phyloP scores from a whole-genome alignment of 2,329 filamentous ascomycete species.

The Fusarium siculi region DNA sequence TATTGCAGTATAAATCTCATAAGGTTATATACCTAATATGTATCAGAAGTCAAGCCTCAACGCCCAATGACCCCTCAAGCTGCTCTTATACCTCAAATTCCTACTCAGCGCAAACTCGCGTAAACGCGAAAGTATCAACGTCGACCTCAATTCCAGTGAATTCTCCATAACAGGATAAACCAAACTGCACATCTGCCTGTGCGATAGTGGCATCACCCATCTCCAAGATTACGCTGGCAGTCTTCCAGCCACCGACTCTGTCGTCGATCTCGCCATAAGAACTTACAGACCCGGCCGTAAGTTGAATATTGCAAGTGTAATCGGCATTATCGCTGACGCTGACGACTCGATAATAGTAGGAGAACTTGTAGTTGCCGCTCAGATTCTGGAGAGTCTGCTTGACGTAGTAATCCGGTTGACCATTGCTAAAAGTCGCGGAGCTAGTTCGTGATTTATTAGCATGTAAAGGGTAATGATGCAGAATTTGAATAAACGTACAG shows the following conservation, averaged over 20 bases:
- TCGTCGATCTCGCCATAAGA: fast-evolving
- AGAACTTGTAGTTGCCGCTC: not conserved
- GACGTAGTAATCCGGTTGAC: not conserved
- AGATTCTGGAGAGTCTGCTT: not conserved
- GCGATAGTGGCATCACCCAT: not conserved
- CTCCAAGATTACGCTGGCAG: not conserved
- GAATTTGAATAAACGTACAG: fast-evolving
- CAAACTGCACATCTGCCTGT: not conserved
- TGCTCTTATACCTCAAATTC: fast-evolving
- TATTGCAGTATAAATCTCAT: fast-evolving
- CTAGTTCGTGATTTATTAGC: not conserved
- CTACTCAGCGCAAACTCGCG: not conserved
- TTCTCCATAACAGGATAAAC: not conserved
- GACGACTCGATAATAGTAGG: not conserved
- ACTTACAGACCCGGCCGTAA: not conserved
- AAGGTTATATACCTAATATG: too few species aligned
- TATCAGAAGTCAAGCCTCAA: not conserved
- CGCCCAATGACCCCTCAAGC: too few species aligned
- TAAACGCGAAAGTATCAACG: not conserved
- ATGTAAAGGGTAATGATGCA: not conserved
- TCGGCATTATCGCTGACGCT: fast-evolving
- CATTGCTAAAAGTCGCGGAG: not conserved
- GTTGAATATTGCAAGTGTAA: not conserved
- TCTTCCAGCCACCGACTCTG: not conserved
- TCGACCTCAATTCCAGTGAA: not conserved